phyloP scores from a whole-genome alignment of 768 basidiomycete species.

The Rubroboletus pulcherrimus region DNA sequence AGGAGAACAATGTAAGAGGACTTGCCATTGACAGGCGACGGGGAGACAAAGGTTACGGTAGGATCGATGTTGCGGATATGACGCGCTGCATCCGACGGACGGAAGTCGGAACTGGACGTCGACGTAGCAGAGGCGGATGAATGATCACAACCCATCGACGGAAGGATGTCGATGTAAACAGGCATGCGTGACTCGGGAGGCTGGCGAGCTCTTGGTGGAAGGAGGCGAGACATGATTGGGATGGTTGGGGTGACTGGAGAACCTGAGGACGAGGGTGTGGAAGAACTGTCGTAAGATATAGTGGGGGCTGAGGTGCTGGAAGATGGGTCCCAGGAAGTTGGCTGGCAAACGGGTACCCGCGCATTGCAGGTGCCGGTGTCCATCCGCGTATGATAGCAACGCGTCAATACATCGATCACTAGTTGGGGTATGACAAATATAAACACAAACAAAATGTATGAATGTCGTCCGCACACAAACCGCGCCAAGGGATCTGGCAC shows the following conservation, averaged over 20 bases:
- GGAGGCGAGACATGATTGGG: slow-evolving; percentile 20
- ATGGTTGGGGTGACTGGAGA: slow-evolving; percentile 14
- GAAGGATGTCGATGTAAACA: slow-evolving; percentile 34
- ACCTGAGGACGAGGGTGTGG: slow-evolving; percentile 18
- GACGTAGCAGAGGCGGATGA: neutral
- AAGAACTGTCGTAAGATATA: slow-evolving; percentile 29
- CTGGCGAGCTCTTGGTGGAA: slow-evolving; percentile 21
- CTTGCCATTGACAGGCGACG: slow-evolving; percentile 43
- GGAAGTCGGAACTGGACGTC: neutral
- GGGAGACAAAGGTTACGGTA: slow-evolving; percentile 59
- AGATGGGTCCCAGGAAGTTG: slow-evolving; percentile 11
- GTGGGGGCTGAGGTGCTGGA: slow-evolving; percentile 16
- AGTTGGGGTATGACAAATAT: slow-evolving; percentile 25
- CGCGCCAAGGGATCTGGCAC: slow-evolving; percentile 30
- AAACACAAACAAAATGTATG: slow-evolving; percentile 27
- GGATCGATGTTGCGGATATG: slow-evolving; percentile 60
- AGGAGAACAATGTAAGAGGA: slow-evolving; percentile 55
- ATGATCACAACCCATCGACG: slow-evolving; percentile 1
- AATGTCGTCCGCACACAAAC: slow-evolving; percentile 24
- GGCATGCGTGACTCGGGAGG: slow-evolving; percentile 27
- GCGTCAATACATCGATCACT: slow-evolving; percentile 35
- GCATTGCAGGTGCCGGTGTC: slow-evolving; percentile 20
- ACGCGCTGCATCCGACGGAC: slow-evolving; percentile 39
- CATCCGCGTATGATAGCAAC: slow-evolving; percentile 31
- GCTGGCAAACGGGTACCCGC: slow-evolving; percentile 14